These are phyloP conservation scores for Calonectria hawksworthii DNA, from an alignment of 2,329 filamentous ascomycete species.

Conservation along the genomic window DNA sequence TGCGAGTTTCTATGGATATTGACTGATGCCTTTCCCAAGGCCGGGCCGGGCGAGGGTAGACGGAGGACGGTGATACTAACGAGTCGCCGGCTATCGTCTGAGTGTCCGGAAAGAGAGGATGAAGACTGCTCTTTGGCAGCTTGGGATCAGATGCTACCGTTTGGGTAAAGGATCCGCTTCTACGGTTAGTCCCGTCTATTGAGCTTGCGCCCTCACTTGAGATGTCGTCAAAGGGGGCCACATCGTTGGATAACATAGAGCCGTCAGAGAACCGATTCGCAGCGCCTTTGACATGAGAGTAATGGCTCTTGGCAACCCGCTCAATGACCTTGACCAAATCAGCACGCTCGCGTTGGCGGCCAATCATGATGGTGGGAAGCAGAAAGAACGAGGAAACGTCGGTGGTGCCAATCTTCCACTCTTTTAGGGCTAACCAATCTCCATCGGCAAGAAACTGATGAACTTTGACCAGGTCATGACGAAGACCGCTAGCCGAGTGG, in stretches of 20 bases:
- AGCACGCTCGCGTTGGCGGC: conserved; percentile 79
- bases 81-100: conserved; percentile 61
- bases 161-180: conserved; percentile 65
- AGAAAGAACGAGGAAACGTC: conserved; percentile 95
- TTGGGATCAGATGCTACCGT: conserved; percentile 59
- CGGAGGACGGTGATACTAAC: conserved; percentile 60
- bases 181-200: conserved; percentile 63
- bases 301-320: conserved; percentile 77
- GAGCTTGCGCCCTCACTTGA: conserved; percentile 75
- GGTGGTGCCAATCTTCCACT: conserved; percentile 83
- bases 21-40: conserved; percentile 68
- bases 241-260: conserved; percentile 67
- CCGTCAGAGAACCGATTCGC: conserved; percentile 65
- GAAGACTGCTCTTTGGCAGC: conserved; percentile 53
- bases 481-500: conserved; percentile 88
- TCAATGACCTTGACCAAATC: conserved; percentile 82
- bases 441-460: conserved; percentile 82
- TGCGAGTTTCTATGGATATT: conserved; percentile 63
- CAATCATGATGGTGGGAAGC: conserved; percentile 85
- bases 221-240: conserved; percentile 62
- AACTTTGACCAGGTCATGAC: conserved; percentile 82
- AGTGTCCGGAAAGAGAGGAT: conserved; percentile 59
- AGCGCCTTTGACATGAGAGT: conserved; percentile 58
- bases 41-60: conserved; percentile 55
- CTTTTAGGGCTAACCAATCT: conserved; percentile 77